phyloP scores from a whole-genome alignment of 352 stramenopile genomes.

The Pythium oligandrum region DNA sequence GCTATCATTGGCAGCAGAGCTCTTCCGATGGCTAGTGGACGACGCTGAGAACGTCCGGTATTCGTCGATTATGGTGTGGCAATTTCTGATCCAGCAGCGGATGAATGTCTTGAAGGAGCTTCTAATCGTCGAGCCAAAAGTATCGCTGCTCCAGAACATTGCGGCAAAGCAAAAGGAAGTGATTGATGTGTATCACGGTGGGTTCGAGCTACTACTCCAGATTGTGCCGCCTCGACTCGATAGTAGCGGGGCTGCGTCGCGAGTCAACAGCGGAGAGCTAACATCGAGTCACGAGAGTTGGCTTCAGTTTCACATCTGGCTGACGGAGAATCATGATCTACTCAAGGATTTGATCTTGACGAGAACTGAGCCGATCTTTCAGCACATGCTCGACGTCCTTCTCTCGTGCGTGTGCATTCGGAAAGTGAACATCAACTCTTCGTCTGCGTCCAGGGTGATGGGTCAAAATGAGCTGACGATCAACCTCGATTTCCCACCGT shows the following conservation, averaged over 20 bases:
- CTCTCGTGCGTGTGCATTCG: conserved; percentile 40
- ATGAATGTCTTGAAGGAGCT: conserved; percentile 71
- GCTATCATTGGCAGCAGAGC: conserved; percentile 42
- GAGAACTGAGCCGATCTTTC: conserved; percentile 55
- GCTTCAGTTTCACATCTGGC: conserved; percentile 78
- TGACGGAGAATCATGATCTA: conserved; percentile 54
- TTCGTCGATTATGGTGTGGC: conserved; percentile 51
- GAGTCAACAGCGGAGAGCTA: conserved; percentile 6
- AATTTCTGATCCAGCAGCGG: conserved; percentile 70
- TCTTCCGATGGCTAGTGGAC: conserved; percentile 65
- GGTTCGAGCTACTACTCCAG: conserved; percentile 63
- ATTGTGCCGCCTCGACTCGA: conserved; percentile 21
- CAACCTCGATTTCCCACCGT: conserved; percentile 16
- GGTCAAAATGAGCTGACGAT: conserved; percentile 22
- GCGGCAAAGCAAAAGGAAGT: conserved; percentile 66
- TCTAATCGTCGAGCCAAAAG: conserved; percentile 64
- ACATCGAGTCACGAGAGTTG: conserved; percentile 45
- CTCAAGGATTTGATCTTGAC: conserved; percentile 67
- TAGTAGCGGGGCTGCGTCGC: background rate
- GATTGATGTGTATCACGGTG: conserved; percentile 70
- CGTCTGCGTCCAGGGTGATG: conserved; percentile 4
- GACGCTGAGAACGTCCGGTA: conserved; percentile 43
- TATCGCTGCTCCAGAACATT: conserved; percentile 63
- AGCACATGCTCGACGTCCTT: conserved; percentile 50
- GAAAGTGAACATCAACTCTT: conserved; percentile 24